Conservation (phyloP, 192 early-diverging fungal species). For the Coemansia interrupta region DNA sequence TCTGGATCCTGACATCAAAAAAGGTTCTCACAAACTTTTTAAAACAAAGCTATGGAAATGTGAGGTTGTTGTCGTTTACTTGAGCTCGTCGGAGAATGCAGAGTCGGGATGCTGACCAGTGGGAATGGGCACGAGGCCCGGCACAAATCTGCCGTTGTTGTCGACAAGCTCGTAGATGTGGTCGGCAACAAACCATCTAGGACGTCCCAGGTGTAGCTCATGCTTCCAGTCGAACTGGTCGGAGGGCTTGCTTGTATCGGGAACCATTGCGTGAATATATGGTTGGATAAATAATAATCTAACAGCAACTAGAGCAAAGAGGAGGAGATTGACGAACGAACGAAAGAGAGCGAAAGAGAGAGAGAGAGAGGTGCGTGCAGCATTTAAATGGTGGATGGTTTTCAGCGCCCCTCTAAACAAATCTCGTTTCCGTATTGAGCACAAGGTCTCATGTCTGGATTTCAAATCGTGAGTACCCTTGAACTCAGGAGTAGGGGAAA, state of each 20-base stretch:
- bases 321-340: background rate
- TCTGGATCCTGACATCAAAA: background rate
- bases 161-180: conserved; percentile 52
- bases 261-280: conserved; percentile 26
- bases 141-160: conserved; percentile 38
- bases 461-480: too few relatives aligned
- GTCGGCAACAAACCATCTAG: conserved; percentile 53
- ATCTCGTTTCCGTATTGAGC: too few relatives aligned
- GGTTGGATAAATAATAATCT: background rate
- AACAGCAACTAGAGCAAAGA: background rate
- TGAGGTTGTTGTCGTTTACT: background rate
- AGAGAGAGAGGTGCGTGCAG: too few relatives aligned
- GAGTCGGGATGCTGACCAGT: conserved; percentile 49
- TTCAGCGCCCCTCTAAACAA: too few relatives aligned
- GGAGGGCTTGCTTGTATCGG: conserved; percentile 50
- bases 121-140: conserved; percentile 47
- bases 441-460: too few relatives aligned
- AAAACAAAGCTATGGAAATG: background rate
- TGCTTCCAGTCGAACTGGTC: conserved; percentile 55
- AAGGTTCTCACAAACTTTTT: background rate
- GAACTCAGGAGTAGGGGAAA: too few relatives aligned
- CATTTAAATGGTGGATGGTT: background rate
- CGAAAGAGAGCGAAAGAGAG: too few relatives aligned
- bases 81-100: conserved; percentile 45
- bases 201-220: conserved; percentile 47